A percentile compares a stretch with the other conserved stretches of the same genome.
Evolutionary conservation across 2,329 filamentous ascomycete species (phyloP).

Genomic region (Pseudogymnoascus sp.): DNA sequence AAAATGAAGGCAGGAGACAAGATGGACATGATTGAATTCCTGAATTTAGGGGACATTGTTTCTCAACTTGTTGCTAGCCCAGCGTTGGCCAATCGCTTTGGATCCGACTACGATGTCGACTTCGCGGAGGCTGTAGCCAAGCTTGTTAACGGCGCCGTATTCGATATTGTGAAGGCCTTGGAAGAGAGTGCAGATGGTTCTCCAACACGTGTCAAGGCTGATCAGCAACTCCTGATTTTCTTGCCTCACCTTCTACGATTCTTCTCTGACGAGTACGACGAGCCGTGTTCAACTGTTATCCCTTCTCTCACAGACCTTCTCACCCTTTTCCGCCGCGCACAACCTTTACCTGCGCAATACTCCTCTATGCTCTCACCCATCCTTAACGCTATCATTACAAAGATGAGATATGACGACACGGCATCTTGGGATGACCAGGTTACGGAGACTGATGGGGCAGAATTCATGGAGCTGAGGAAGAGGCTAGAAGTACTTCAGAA

Average conservation of each 20-base stretch:
- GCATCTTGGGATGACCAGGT: slow-evolving; percentile 89
- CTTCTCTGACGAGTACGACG: slow-evolving; percentile 96
- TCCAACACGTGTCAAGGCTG: slow-evolving; percentile 64
- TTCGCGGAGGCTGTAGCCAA: slow-evolving; percentile 92
- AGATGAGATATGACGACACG: slow-evolving; percentile 97
- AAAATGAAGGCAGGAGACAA: slow-evolving; percentile 96
- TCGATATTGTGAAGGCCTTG: slow-evolving; percentile 79
- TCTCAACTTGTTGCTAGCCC: slow-evolving; percentile 79
- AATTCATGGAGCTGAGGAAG: slow-evolving; percentile 92
- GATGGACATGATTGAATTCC: slow-evolving; percentile 83
- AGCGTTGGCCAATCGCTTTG: slow-evolving; percentile 70
- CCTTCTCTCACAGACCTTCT: slow-evolving; percentile 87
- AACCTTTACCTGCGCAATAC: slow-evolving; percentile 66
- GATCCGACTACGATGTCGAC: slow-evolving; percentile 87
- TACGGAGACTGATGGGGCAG: slow-evolving; percentile 91
- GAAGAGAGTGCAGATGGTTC: slow-evolving; percentile 59
- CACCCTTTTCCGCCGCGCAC: slow-evolving; percentile 78
- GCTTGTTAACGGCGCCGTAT: slow-evolving; percentile 82
- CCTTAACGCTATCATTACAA: slow-evolving; percentile 82
- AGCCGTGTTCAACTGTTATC: slow-evolving; percentile 93
- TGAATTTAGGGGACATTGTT: slow-evolving; percentile 81
- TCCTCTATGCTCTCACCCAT: slow-evolving; percentile 79
- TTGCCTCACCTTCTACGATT: slow-evolving; percentile 83
- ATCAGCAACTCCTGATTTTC: slow-evolving; percentile 75
- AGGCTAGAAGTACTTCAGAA: slow-evolving; percentile 86